Evolutionary conservation across 2,329 filamentous ascomycete genomes (phyloP).

Genomic region (Claviceps sp.): DNA sequence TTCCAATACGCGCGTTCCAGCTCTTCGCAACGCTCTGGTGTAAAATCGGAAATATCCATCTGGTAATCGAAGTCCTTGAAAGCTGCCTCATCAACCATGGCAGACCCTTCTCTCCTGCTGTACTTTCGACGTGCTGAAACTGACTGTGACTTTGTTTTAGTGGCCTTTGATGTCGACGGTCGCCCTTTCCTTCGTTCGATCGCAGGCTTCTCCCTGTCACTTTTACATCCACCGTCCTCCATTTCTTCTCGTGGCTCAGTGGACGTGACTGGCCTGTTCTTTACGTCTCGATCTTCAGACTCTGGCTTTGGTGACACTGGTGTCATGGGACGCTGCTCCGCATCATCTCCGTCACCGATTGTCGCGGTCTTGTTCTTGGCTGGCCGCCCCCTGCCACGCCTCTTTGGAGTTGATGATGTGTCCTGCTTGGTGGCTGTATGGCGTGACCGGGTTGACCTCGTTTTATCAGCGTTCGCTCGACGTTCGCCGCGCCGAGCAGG

Average conservation of each 20-base stretch:
- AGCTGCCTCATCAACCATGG: conserved; percentile 74
- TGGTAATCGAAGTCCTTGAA: conserved; percentile 88
- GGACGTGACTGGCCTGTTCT: conserved; percentile 29
- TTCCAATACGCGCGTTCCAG: conserved; percentile 95
- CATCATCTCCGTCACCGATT: conserved; percentile 23
- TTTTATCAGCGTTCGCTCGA: conserved; percentile 46
- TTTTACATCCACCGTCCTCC: conserved; percentile 24
- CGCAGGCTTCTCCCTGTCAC: conserved; percentile 29
- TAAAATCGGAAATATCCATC: conserved; percentile 79
- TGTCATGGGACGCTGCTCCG: conserved; percentile 43
- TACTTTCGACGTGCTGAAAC: conserved; percentile 80
- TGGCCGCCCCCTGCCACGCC: conserved; percentile 27
- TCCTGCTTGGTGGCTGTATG: conserved; percentile 20
- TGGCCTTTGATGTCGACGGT: conserved; percentile 35
- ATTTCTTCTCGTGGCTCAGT: conserved; percentile 31
- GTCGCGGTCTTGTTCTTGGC: conserved; percentile 24
- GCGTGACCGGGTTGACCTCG: conserved; percentile 30
- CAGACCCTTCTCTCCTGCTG: conserved; percentile 63
- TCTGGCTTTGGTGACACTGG: conserved; percentile 40
- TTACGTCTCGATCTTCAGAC: conserved; percentile 14
- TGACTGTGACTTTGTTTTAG: conserved; percentile 54
- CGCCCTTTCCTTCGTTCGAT: conserved; percentile 21
- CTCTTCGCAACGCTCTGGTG: conserved; percentile 82
- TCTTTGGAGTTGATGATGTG: conserved; percentile 23
- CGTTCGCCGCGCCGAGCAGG: conserved; percentile 79